Percentiles rank a stretch among this genome's conserved stretches.
phyloP scores from a whole-genome alignment of 2,329 filamentous ascomycete species.

The Leptodontidium sp. region DNA sequence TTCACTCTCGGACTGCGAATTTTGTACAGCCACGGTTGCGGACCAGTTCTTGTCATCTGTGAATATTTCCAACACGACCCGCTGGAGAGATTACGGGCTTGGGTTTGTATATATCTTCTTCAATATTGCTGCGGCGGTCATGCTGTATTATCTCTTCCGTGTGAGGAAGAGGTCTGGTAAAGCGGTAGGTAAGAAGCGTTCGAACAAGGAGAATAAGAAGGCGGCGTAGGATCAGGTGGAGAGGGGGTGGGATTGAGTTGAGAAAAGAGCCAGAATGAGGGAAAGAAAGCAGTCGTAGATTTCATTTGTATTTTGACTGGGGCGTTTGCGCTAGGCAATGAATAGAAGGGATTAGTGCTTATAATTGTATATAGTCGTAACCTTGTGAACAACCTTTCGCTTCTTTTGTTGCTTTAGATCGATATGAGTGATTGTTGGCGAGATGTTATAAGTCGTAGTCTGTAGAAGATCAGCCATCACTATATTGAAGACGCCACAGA shows the following conservation, averaged over 20 bases:
- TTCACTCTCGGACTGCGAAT: conserved; percentile 56
- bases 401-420: no score
- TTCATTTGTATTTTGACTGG: not conserved
- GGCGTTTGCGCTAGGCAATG: not conserved
- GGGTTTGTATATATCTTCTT: conserved; percentile 65
- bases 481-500: no score
- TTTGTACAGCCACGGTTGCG: conserved; percentile 59
- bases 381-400: no score
- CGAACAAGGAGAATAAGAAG: conserved; percentile 38
- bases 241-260: not conserved
- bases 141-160: conserved; percentile 59
- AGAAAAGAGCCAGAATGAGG: not conserved
- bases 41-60: conserved; percentile 59
- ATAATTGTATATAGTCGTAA: not conserved
- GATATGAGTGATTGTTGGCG: no score
- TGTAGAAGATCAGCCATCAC: no score
- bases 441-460: no score
- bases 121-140: conserved; percentile 60
- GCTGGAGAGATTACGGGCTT: conserved; percentile 74
- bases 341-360: not conserved
- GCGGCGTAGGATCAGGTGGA: conserved; percentile 18
- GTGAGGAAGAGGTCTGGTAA: conserved; percentile 41
- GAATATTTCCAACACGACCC: conserved; percentile 61
- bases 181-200: conserved; percentile 20
- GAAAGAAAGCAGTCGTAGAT: not conserved